Evolutionary conservation across 495 filamentous ascomycete genomes (phyloP).

Genomic region (Aspergillus olivimuriae): DNA sequence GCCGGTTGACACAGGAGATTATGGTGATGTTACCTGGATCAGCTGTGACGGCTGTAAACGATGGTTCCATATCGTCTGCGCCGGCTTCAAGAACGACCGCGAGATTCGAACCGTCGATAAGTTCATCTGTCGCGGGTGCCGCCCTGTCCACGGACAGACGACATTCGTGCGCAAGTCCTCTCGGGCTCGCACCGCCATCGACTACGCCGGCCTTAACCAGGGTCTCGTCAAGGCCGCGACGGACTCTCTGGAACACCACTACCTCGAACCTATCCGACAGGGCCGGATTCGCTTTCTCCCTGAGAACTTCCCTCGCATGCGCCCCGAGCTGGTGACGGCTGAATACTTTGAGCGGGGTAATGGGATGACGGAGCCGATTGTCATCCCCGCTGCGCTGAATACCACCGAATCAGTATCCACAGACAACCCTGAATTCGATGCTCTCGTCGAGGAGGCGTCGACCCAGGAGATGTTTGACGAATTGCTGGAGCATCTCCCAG

Average conservation of each 20-base stretch:
- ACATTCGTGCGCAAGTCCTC: slow-evolving; percentile 59
- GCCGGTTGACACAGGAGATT: slow-evolving; percentile 38
- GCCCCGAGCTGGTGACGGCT: slow-evolving; percentile 58
- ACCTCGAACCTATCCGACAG: slow-evolving; percentile 65
- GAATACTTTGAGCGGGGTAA: slow-evolving; percentile 61
- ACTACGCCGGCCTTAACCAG: slow-evolving; percentile 69
- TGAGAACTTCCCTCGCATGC: slow-evolving; percentile 62
- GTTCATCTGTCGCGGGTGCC: slow-evolving; percentile 59
- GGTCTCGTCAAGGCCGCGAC: slow-evolving; percentile 65
- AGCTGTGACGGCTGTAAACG: slow-evolving; percentile 68
- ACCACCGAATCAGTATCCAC: slow-evolving; percentile 38
- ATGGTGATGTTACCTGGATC: slow-evolving; percentile 60
- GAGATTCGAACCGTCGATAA: slow-evolving; percentile 68
- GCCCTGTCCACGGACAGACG: slow-evolving; percentile 54
- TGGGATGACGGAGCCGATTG: slow-evolving; percentile 65
- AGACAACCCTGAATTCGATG: slow-evolving; percentile 21
- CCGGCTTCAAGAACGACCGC: slow-evolving; percentile 63
- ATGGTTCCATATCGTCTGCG: slow-evolving; percentile 71
- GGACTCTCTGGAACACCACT: slow-evolving; percentile 66
- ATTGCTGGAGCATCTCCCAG: slow-evolving; percentile 32
- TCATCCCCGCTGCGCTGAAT: slow-evolving; percentile 63
- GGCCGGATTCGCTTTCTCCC: slow-evolving; percentile 56
- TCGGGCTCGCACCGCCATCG: slow-evolving; percentile 63
- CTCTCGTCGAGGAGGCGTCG: slow-evolving; percentile 28
- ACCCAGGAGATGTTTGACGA: slow-evolving; percentile 45